Base-by-base conservation (phyloP, 2,329 filamentous ascomycete genomes). In the Trichoderma lentiforme region DNA sequence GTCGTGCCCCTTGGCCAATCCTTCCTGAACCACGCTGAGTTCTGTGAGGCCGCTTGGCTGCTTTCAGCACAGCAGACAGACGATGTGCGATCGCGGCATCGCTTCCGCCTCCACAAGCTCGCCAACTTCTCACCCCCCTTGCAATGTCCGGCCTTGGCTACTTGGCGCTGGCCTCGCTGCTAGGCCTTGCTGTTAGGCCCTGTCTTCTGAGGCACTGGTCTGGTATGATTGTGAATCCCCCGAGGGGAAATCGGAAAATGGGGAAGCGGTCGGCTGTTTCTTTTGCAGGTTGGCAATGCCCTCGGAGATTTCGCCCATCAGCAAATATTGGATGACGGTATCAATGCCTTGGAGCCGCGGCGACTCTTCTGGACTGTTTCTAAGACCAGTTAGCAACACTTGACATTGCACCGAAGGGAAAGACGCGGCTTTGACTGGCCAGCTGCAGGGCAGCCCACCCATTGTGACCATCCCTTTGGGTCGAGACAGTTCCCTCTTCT, bases 361-460 rank as follows among this genome's bases (percentile, higher is more conserved):
- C 67, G 67, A 70, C 67, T 26, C 67, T 70, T 70, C 67, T 62
- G 67, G 67, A 70, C 57, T 61, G 66, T 28, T 69, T 69, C 28
- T 15, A 24, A 51, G 51, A 67, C 8, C 51, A 67, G 30, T 39
- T 34, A 36, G 51, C 47, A 32, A 36, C 30, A n/a, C 30, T 66
- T 12, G 51, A n/a, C 21, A 28, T n/a, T 12, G 12, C 6, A 39
- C 34, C 34, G 60, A 63, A 43, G 24, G 15, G 15, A 63, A n/a
- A n/a, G 36, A 26, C 18, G 51, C 39, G 15, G 39, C 56, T 26
- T 43, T 61, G 66, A 62, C n/a, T 28, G 66, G 63, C 47, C 24
- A 39, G 7, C 64, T 67, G 64, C 64, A 67, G 64, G 30, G 47
- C 39, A 60, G 51, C 57, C 66, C 67, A 70, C 67, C 57, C 56